Base-by-base conservation (phyloP, 1,139 yeast genomes). In the Kurtzmaniella quercitrusa region DNA sequence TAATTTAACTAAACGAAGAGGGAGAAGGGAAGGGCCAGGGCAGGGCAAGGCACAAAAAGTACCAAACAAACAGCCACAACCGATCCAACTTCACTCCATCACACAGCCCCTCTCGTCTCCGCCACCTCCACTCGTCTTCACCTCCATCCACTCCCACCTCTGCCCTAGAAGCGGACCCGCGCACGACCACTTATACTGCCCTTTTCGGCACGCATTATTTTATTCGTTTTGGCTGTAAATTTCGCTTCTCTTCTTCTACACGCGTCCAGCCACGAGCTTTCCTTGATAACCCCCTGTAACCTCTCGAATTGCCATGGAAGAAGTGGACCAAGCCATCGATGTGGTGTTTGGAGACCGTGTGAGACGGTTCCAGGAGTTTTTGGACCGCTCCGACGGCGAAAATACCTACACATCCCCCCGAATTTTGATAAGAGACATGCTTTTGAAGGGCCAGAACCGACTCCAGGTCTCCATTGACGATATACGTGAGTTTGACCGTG, bases 361-460 rank as follows among this genome's bases (percentile, higher is more conserved):
- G 34, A 81, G 96, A 59, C 75, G 84, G 53, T 93, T 93, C 66
- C 91, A 87, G 52, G 98, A 93, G 57, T 91, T 91, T 60, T 71
- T 93, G 41, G 94, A 86, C 55, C 64, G 74, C 37, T 58, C 69
- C 44, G 66, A 61, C 49, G 14, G 16, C 9, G 24, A 36, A 11
- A 51, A 54, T 34, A 54, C 58, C 16, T 73, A 75, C 41, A 73
- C 70, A 18, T 75, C 85, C 6, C 79, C 81, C 49, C 77, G 81
- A 53, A 83, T 81, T 44, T 79, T 77, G 46, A 85, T 93, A 50
- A 79, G 81, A 51, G 75, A 81, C 37, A 84, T 86, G 90, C 77
- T 87, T 46, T 74, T 75, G 49, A 75, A 78, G 50, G 80, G 82
- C 21, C 78, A 79, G 44, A 79, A 79, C 54, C 74, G 99, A 53